Evolutionary conservation across 371 early-diverging fungal genomes (phyloP), one percentile per base, ranked within the genome.

Genomic region (Rhizopus microsporus): DNA sequence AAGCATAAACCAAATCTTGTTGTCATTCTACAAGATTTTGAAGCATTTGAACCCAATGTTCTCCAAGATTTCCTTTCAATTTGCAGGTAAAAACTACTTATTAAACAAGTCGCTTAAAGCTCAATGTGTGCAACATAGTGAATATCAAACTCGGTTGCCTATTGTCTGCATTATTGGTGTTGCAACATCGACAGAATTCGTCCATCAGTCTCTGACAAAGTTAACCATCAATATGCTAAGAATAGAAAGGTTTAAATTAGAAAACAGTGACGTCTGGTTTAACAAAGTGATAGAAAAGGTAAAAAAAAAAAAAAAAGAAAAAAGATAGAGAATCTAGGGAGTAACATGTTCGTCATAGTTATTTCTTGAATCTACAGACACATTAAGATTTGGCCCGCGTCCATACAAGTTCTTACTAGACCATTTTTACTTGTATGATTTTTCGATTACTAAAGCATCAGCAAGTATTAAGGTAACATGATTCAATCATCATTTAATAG

Each of bases 1-100:
- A 46, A 46, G 29, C 35, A 46, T 45, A 49, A 44, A 4, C 70
- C 80, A 0, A 85, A 80, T 7, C 59, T 92, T 1, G 91, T 93
- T 1, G 71, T 93, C 13, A 83, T 93, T 15, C 59, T 95, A 23
- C 91, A 93, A 60, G 95, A 95, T 62, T 87, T 95, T 63, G 96
- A 95, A 62, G 79, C 88, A n/a, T 93, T 94, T 52, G 82, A 85
- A 30, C 80, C 88, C 1, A 58, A 61, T 12, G 80, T 93, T 0
- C 78, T 94, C 1, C 84, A 89, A 49, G 88, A 92, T 59, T 80
- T 94, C 51, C 77, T 93, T 53, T 77, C 77, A 16, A 90, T 94
- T 44, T 85, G 82, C 78, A 86, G 84, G 88, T 86, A 70, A 40
- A 7, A 29, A 10, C 29, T 6, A 42, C 6, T 42, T 1, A 42